A percentile compares a stretch with the other conserved stretches of the same genome.
These are phyloP conservation scores for Apiospora hydei DNA, from an alignment of 2,329 filamentous ascomycete genomes.

Conservation along the genomic window DNA sequence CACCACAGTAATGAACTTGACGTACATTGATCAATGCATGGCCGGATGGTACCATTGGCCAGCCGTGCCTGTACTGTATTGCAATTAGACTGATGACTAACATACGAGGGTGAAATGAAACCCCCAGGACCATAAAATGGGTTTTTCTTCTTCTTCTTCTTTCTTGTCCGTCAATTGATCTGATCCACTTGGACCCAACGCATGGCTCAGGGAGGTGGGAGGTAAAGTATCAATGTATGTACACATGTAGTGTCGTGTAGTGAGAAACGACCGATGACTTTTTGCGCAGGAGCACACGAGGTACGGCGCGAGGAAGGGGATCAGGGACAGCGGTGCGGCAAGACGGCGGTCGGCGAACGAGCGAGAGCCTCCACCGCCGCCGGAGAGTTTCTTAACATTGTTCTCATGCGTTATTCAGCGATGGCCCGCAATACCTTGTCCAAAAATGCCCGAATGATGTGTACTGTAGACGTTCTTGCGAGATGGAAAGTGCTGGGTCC, in stretches of 20 bases:
- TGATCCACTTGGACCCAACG: slow-evolving; percentile 3
- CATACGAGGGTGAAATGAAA: slow-evolving; percentile 15
- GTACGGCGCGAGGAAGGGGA: background rate
- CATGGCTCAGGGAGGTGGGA: background rate
- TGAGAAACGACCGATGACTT: slow-evolving; percentile 8
- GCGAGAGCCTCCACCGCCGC: slow-evolving; percentile 9
- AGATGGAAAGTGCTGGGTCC: background rate
- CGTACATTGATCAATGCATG: background rate
- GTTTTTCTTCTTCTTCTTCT: background rate
- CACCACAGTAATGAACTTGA: background rate
- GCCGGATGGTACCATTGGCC: background rate
- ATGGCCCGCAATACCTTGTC: background rate
- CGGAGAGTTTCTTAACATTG: slow-evolving; percentile 15
- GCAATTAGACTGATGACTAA: slow-evolving; percentile 3
- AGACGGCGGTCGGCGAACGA: slow-evolving; percentile 7
- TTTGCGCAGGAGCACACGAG: background rate
- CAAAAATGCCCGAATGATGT: background rate
- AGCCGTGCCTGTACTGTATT: background rate
- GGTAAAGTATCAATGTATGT: background rate
- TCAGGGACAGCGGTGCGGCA: background rate
- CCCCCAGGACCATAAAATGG: slow-evolving; percentile 4
- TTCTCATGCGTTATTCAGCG: slow-evolving; percentile 10
- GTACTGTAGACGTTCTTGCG: background rate
- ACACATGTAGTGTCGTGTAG: background rate
- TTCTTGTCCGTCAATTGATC: background rate